phyloP scores from a whole-genome alignment of 1,284 basidiomycete species.

The Ganoderma leucocontextum region DNA sequence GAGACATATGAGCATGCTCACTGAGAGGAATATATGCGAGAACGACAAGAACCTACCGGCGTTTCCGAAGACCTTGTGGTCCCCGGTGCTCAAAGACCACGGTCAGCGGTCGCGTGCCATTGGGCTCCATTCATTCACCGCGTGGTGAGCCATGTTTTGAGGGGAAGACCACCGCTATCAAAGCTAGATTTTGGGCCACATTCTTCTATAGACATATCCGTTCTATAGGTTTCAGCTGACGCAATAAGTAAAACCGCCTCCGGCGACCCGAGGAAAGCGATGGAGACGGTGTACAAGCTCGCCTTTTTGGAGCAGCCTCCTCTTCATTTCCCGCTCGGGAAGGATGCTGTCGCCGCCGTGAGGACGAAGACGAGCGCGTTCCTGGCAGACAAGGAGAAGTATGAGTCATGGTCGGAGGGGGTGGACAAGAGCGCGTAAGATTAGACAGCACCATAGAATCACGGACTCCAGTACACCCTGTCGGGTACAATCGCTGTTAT shows the following conservation, averaged over 20 bases:
- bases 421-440: conserved; percentile 1
- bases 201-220: too few species aligned
- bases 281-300: conserved; percentile 20
- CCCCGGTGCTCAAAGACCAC: too few species aligned
- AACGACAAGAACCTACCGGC: not conserved
- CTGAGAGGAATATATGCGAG: not conserved
- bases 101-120: conserved; percentile 2
- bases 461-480: too few species aligned
- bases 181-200: too few species aligned
- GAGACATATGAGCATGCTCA: not conserved
- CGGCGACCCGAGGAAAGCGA: conserved; percentile 22
- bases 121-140: not conserved
- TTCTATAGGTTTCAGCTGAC: too few species aligned
- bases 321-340: conserved; percentile 26
- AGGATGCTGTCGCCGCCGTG: conserved; percentile 14
- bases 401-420: conserved; percentile 27
- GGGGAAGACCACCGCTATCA: not conserved
- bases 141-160: not conserved
- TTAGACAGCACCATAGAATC: too few species aligned
- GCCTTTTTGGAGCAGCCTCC: conserved; percentile 22
- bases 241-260: too few species aligned
- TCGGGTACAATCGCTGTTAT: too few species aligned
- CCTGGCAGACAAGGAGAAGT: conserved; percentile 13
- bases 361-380: conserved; percentile 13
- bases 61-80: not conserved